phyloP scores from a whole-genome alignment of 495 filamentous ascomycete species.

The Xylaria flabelliformis region DNA sequence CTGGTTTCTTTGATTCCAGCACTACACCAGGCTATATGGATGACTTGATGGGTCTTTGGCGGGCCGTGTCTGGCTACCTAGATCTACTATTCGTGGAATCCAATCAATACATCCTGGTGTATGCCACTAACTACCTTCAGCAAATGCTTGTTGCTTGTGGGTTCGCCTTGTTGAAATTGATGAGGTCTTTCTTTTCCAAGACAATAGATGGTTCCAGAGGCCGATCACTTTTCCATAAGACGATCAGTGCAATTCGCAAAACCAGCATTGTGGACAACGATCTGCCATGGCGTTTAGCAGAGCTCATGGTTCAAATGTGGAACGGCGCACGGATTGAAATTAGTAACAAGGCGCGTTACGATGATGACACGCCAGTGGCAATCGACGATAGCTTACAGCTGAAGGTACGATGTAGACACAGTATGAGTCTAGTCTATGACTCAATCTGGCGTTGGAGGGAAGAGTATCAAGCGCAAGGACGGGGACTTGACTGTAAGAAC shows the following conservation, averaged over 20 bases:
- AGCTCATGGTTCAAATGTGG: slow-evolving; percentile 93
- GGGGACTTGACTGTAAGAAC: slow-evolving; percentile 75
- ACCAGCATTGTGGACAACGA: slow-evolving; percentile 86
- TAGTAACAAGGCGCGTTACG: slow-evolving; percentile 44
- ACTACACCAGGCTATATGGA: slow-evolving; percentile 74
- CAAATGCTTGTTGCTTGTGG: slow-evolving; percentile 92
- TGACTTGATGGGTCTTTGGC: slow-evolving; percentile 79
- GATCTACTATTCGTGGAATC: slow-evolving; percentile 65
- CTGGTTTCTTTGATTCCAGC: slow-evolving; percentile 87
- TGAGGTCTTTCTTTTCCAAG: slow-evolving; percentile 80
- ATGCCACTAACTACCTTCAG: slow-evolving; percentile 84
- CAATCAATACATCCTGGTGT: slow-evolving; percentile 63
- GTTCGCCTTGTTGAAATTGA: slow-evolving; percentile 82
- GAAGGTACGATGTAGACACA: slow-evolving; percentile 87
- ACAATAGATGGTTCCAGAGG: slow-evolving; percentile 78
- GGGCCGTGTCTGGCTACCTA: slow-evolving; percentile 75
- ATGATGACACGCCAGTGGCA: slow-evolving; percentile 47
- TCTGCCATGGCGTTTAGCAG: slow-evolving; percentile 81
- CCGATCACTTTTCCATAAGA: slow-evolving; percentile 73
- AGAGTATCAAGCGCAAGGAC: slow-evolving; percentile 78
- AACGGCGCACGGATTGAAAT: slow-evolving; percentile 68
- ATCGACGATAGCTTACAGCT: slow-evolving; percentile 80
- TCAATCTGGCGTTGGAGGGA: slow-evolving; percentile 94
- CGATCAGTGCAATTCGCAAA: slow-evolving; percentile 76
- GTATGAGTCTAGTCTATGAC: slow-evolving; percentile 92